Evolutionary conservation across 192 early-diverging fungal species (phyloP).

Genomic region (Chytriomyces sp.): DNA sequence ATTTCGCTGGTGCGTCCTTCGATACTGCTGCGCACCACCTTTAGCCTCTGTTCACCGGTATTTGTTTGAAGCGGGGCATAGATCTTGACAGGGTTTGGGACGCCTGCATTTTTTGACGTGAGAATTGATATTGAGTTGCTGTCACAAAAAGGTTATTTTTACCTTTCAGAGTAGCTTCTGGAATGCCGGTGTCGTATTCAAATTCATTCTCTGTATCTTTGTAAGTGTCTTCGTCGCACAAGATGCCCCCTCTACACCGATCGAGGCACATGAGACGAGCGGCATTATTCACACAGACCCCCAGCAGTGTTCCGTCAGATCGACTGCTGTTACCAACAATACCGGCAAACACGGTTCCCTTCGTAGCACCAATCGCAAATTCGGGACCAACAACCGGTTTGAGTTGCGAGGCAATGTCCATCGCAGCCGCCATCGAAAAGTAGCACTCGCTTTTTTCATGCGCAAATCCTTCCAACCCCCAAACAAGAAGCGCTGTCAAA

Average conservation of each 20-base stretch:
- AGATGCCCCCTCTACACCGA: constrained; percentile 26
- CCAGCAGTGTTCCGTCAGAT: constrained; percentile 41
- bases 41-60: neutral
- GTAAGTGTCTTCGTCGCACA: constrained; percentile 31
- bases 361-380: constrained; percentile 38
- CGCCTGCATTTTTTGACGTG: neutral
- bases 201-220: constrained; percentile 24
- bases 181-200: constrained; percentile 25
- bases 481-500: constrained; percentile 42
- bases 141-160: too few relatives aligned
- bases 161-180: constrained; percentile 30
- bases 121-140: neutral
- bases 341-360: constrained; percentile 42
- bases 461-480: constrained; percentile 45
- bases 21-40: neutral
- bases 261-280: constrained; percentile 44
- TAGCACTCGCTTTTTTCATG: constrained; percentile 41
- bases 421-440: constrained; percentile 37
- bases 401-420: constrained; percentile 20
- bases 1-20: constrained; percentile 21
- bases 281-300: constrained; percentile 44
- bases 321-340: constrained; percentile 34
- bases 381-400: constrained; percentile 5
- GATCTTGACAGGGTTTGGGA: constrained; percentile 27
- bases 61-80: constrained; percentile 18